A percentile compares a stretch with the other conserved stretches of the same genome.
Evolutionary conservation across 345 rosid species (phyloP).

Genomic region (Corymbia maculata): DNA sequence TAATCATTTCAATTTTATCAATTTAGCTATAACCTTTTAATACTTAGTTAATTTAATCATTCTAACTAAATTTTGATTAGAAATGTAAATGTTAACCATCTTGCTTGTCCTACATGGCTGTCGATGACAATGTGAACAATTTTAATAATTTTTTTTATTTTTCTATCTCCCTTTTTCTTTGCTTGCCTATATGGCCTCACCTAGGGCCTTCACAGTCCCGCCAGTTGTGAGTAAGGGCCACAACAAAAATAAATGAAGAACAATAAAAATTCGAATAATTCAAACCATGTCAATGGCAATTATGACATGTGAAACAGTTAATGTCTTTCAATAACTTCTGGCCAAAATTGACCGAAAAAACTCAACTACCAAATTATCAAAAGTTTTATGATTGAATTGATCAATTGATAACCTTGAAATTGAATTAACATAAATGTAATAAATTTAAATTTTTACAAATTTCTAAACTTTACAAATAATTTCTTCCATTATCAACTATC

Average conservation of each 20-base stretch:
- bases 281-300: accelerated
- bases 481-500: neutral
- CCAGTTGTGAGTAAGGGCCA: neutral
- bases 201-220: neutral
- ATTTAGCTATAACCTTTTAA: neutral
- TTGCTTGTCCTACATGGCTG: no score
- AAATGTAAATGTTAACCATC: neutral
- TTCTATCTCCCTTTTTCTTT: neutral
- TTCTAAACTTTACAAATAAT: accelerated
- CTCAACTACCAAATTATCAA: no score
- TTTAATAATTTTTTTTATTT: no score
- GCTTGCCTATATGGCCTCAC: neutral
- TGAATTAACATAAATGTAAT: neutral
- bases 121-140: accelerated
- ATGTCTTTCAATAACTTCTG: no score
- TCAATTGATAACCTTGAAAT: neutral
- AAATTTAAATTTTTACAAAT: no score
- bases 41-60: accelerated
- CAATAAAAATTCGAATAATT: no score
- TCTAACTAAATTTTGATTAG: neutral
- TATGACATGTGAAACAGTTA: accelerated
- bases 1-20: neutral
- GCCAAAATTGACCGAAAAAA: neutral
- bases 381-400: neutral
- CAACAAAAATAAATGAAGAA: neutral